These are phyloP conservation scores for Cystobasidium ongulense DNA, from an alignment of 768 basidiomycete genomes.

Conservation along the genomic window DNA sequence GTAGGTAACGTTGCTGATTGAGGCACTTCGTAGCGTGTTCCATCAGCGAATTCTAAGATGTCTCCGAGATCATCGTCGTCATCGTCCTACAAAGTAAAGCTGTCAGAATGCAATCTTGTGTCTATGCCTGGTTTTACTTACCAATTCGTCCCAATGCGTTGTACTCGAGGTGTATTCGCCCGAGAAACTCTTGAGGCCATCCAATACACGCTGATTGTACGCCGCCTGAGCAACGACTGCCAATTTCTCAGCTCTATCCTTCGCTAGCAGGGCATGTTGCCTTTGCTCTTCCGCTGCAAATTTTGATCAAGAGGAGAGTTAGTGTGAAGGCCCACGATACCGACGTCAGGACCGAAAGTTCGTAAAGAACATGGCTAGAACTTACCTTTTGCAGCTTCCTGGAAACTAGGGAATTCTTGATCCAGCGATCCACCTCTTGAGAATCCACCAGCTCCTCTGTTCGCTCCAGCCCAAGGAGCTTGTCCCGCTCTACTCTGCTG, in stretches of 20 bases:
- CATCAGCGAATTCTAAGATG: conserved; percentile 91
- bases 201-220: conserved; percentile 60
- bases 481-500: conserved; percentile 5
- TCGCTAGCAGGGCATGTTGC: conserved; percentile 31
- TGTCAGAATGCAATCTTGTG: conserved; percentile 12
- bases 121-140: conserved; percentile 44
- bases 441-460: conserved; percentile 38
- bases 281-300: conserved; percentile 37
- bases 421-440: conserved; percentile 10
- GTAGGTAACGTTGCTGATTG: conserved; percentile 42
- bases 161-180: conserved; percentile 87
- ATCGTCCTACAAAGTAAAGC: conserved; percentile 63
- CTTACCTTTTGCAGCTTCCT: conserved; percentile 81
- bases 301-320: background rate
- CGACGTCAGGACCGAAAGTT: background rate
- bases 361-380: conserved; percentile 29
- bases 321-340: conserved; percentile 26
- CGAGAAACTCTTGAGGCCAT: conserved; percentile 87
- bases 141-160: conserved; percentile 96
- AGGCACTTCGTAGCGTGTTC: conserved; percentile 77
- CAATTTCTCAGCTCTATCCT: conserved; percentile 43
- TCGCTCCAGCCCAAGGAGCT: background rate
- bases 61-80: conserved; percentile 69
- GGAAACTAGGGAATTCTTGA: conserved; percentile 87
- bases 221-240: conserved; percentile 54